A percentile compares a stretch with the other conserved stretches of the same genome.
These are phyloP conservation scores for Micromonas pusilla DNA, from an alignment of 139 green algal species.

Conservation along the genomic window DNA sequence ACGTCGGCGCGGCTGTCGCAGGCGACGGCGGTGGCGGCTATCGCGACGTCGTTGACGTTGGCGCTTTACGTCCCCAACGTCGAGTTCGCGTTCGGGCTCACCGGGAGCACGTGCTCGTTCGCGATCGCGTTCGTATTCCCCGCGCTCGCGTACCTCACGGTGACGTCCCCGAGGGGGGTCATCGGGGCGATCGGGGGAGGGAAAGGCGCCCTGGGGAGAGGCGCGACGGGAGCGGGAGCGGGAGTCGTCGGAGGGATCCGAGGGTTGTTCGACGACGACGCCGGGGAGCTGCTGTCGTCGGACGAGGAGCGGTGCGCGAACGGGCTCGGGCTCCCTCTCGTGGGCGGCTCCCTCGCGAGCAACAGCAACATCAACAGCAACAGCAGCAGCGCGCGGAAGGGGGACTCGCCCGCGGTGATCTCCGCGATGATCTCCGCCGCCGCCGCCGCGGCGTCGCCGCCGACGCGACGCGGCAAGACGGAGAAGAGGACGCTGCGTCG, in stretches of 20 bases:
- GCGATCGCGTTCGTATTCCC: neutral
- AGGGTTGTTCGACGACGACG: too few species aligned
- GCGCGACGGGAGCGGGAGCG: neutral
- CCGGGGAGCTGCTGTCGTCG: too few species aligned
- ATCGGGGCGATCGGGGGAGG: neutral
- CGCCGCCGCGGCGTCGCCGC: too few species aligned
- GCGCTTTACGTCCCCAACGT: slow-evolving; percentile 7
- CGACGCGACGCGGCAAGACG: neutral
- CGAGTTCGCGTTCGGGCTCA: neutral
- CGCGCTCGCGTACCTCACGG: neutral
- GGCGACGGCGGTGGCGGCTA: neutral
- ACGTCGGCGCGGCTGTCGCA: neutral
- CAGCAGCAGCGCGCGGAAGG: too few species aligned
- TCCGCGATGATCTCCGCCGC: too few species aligned
- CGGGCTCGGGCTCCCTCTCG: too few species aligned
- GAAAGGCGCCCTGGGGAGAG: neutral
- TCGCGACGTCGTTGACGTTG: neutral
- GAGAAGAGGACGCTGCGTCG: neutral
- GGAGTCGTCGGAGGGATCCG: too few species aligned
- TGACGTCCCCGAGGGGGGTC: neutral
- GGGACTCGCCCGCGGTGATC: too few species aligned
- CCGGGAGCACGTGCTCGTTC: neutral
- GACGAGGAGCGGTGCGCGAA: too few species aligned
- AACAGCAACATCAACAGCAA: too few species aligned
- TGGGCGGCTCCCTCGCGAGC: too few species aligned